phyloP scores from a whole-genome alignment of 176 grass and related monocot species.

The Eremochloa ophiuroides region DNA sequence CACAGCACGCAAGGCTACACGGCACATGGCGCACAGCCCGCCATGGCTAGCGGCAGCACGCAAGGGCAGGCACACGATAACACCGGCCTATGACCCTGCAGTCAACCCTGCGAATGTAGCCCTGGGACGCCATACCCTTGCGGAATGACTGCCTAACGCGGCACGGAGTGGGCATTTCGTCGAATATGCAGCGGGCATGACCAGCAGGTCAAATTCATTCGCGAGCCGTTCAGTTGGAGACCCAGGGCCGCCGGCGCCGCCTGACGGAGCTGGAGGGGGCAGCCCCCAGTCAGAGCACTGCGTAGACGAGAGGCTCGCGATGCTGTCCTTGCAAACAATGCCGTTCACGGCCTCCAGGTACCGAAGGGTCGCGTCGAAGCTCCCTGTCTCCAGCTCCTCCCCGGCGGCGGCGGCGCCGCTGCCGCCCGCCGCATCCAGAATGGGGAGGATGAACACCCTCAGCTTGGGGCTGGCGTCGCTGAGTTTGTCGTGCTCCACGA shows the following conservation, averaged over 20 bases:
- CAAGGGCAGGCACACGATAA: too few relatives aligned
- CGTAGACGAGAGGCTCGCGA: constrained; percentile 54
- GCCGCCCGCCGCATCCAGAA: constrained; percentile 27
- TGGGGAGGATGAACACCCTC: constrained; percentile 80
- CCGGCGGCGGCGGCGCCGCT: background rate
- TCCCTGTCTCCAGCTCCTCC: constrained; percentile 26
- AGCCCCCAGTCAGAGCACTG: constrained; percentile 55
- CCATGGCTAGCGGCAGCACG: too few relatives aligned
- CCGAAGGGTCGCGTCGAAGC: constrained; percentile 36
- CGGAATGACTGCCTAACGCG: too few relatives aligned
- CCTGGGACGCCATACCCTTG: too few relatives aligned
- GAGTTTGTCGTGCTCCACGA: constrained; percentile 92
- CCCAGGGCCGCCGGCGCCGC: constrained; percentile 35
- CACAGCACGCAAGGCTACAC: too few relatives aligned
- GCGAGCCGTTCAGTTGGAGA: constrained; percentile 41
- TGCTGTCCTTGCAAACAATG: constrained; percentile 71
- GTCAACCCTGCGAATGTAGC: too few relatives aligned
- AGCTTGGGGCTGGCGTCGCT: constrained; percentile 57
- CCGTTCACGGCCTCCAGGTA: constrained; percentile 82
- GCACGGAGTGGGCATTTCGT: too few relatives aligned
- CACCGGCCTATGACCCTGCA: too few relatives aligned
- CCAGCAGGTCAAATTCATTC: too few relatives aligned
- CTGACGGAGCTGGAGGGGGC: constrained; percentile 14
- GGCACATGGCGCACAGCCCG: too few relatives aligned
- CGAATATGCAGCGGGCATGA: too few relatives aligned